phyloP scores from a whole-genome alignment of 176 grass and related monocot genomes.

The Chloris gayana region DNA sequence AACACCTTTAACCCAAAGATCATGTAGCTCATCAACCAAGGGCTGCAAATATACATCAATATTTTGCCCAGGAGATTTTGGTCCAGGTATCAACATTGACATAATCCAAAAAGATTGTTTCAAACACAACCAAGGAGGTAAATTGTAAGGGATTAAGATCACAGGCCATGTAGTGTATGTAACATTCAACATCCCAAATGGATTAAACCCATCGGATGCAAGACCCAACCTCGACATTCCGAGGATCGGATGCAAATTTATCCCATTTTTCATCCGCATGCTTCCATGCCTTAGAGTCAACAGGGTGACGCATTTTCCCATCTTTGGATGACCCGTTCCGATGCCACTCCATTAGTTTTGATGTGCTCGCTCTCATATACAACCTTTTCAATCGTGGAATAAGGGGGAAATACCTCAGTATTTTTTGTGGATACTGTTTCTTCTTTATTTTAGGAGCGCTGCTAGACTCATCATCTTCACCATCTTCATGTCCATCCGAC shows the following conservation, averaged over 20 bases:
- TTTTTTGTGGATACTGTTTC: neutral
- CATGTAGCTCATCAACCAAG: neutral
- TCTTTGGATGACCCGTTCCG: too few species aligned
- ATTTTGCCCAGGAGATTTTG: neutral
- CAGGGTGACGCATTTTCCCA: too few species aligned
- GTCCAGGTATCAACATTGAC: conserved; percentile 4
- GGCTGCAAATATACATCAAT: neutral
- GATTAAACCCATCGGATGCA: too few species aligned
- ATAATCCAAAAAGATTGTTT: neutral
- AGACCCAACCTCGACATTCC: too few species aligned
- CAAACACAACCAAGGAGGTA: conserved; percentile 2
- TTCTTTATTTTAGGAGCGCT: neutral
- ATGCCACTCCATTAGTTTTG: too few species aligned
- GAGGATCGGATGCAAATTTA: too few species aligned
- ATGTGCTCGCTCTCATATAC: too few species aligned
- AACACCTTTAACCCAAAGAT: neutral
- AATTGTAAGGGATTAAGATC: neutral
- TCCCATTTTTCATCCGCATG: too few species aligned
- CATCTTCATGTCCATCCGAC: too few species aligned
- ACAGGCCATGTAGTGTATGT: neutral
- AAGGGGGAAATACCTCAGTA: neutral
- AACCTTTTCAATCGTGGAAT: too few species aligned
- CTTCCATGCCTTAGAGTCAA: too few species aligned
- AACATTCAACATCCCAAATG: neutral
- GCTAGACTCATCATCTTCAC: too few species aligned